Conservation (phyloP, 202 grass and related monocot species). For the Musa balbisiana region DNA sequence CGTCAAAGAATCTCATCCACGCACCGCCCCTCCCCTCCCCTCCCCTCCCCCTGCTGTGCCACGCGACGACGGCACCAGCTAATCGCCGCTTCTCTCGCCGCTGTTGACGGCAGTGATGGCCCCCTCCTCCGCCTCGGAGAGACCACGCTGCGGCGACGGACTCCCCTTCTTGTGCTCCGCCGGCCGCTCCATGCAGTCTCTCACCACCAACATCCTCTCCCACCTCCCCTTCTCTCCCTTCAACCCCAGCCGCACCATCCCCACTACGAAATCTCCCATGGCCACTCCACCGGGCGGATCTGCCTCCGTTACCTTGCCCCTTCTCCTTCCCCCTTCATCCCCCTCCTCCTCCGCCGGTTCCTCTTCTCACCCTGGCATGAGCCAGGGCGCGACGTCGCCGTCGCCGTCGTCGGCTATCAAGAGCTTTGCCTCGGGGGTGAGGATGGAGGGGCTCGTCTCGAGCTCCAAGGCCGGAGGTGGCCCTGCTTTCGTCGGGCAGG, state of each 20-base stretch:
- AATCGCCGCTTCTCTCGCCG: not conserved
- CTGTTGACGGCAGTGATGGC: slow-evolving; percentile 14
- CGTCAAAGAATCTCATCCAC: not conserved
- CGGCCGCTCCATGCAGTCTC: slow-evolving; percentile 2
- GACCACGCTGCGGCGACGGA: not conserved
- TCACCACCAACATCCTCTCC: slow-evolving; percentile 24
- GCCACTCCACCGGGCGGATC: slow-evolving; percentile 14
- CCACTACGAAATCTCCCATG: not conserved
- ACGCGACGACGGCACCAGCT: not conserved
- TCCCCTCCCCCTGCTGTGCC: not conserved
- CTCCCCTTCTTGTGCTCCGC: slow-evolving; percentile 24
- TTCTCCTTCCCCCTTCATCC: slow-evolving; percentile 29
- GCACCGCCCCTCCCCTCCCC: not conserved
- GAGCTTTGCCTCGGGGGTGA: slow-evolving; percentile 28
- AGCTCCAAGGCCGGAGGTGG: slow-evolving; percentile 29
- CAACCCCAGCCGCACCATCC: not conserved
- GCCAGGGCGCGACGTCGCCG: not conserved
- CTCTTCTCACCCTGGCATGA: not conserved
- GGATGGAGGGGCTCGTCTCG: slow-evolving; percentile 30
- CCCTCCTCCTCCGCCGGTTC: slow-evolving; percentile 6
- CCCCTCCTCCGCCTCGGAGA: slow-evolving; percentile 3
- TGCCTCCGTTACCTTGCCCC: not conserved
- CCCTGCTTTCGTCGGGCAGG: slow-evolving; percentile 77
- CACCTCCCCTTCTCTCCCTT: slow-evolving; percentile 20
- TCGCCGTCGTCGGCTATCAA: slow-evolving; percentile 23